Evolutionary conservation across 2,329 filamentous ascomycete species (phyloP).

Genomic region (Pyricularia grisea): DNA sequence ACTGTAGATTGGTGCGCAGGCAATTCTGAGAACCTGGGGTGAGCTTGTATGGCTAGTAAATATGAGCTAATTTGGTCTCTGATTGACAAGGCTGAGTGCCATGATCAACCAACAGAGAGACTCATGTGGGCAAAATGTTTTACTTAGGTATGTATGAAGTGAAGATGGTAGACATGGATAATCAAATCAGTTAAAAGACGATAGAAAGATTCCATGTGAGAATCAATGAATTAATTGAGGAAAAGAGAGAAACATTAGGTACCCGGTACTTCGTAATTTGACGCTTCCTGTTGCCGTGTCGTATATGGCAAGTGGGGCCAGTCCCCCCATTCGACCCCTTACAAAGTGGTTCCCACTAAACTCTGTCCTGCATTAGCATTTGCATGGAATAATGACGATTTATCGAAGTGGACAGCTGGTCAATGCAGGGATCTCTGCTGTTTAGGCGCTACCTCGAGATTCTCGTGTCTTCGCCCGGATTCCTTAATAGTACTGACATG

Average conservation of each 20-base stretch:
- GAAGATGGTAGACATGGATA: too few species aligned
- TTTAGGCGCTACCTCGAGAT: not conserved
- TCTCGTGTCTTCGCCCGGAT: not conserved
- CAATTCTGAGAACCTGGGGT: too few species aligned
- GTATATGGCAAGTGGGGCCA: not conserved
- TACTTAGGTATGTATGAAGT: too few species aligned
- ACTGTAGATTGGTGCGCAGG: constrained; percentile 10
- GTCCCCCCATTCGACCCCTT: not conserved
- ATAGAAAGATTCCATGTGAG: too few species aligned
- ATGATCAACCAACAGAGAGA: too few species aligned
- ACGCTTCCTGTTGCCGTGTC: not conserved
- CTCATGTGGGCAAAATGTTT: too few species aligned
- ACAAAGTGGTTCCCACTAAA: not conserved
- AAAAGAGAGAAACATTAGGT: too few species aligned
- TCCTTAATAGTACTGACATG: not conserved
- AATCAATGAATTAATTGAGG: not conserved
- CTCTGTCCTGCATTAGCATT: not conserved
- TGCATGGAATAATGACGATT: not conserved
- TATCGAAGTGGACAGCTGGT: constrained; percentile 17
- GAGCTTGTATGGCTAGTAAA: too few species aligned
- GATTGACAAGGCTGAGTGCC: too few species aligned
- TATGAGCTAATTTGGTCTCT: too few species aligned
- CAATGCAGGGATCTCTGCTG: constrained; percentile 11
- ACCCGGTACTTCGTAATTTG: too few species aligned
- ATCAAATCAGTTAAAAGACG: too few species aligned